Evolutionary conservation across 2,329 filamentous ascomycete genomes (phyloP), one percentile per base, ranked within the genome.

Genomic region (Neofusicoccum umdonicola): DNA sequence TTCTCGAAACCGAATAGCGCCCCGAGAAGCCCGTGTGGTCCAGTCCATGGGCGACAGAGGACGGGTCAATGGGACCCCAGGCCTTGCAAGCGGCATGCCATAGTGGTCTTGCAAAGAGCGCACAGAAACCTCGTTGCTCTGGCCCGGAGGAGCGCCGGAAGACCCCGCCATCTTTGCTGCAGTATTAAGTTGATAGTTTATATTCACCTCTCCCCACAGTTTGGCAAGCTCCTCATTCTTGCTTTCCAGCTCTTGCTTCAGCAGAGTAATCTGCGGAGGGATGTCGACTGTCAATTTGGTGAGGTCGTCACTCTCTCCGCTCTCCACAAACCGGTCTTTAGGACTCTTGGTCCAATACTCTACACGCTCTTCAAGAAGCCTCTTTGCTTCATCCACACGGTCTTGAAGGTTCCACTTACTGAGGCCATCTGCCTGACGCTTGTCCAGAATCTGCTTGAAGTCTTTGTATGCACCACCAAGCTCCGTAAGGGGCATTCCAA

Each of bases 391-490:
- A n/a, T 50, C 58, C 31, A 51, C 2, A 4, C 47, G 44, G 1
- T 62, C 58, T 8, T 62, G 58, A 2, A 62, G 31, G 6, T 2
- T 11, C 12, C 1, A 50, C 9, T 19, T 31, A 7, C 44, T 42
- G 4, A 12, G 13, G 19, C 47, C 45, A 5, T 31, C 13, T 9
- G 17, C 13, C 4, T 48, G 37, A 3, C 31, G 58, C 15, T 19
- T 45, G 37, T 63, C 41, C n/a, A 54, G 4, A 13, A 9, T 12
- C 1, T 11, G 17, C 8, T 37, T 42, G 5, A 54, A 12, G 17
- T 63, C 47, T 13, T 54, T 54, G 12, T 27, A 52, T 12, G 61
- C 47, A 31, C 61, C 61, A 2, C 61, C 61, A 2, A 63, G 22
- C n/a, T 54, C 48, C 1, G 37, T 7, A 7, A 63, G 44, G 4